A percentile compares a stretch with the other conserved stretches of the same genome.
These are phyloP conservation scores for Glaciozyma antarctica DNA, from an alignment of 768 basidiomycete species.

Conservation along the genomic window DNA sequence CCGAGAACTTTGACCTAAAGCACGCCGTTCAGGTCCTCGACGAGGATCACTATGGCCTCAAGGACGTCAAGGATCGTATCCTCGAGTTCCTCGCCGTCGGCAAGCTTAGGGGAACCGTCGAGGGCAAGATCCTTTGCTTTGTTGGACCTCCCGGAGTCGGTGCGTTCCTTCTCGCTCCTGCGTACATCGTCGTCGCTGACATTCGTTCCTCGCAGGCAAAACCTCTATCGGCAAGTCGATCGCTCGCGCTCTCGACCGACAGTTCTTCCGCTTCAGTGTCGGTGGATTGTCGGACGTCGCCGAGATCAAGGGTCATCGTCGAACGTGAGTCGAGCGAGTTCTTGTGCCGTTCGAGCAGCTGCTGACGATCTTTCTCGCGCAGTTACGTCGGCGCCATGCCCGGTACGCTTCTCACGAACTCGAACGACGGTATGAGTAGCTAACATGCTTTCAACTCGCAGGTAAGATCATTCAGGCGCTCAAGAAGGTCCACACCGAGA, in stretches of 20 bases:
- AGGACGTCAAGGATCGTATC: slow-evolving; percentile 87
- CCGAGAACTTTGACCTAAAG: slow-evolving; percentile 60
- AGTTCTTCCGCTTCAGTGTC: slow-evolving; percentile 95
- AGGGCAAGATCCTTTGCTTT: slow-evolving; percentile 95
- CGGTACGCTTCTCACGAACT: slow-evolving; percentile 4
- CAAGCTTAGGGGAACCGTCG: slow-evolving; percentile 73
- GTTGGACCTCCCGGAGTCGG: slow-evolving; percentile 93
- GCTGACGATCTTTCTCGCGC: slow-evolving; percentile 50
- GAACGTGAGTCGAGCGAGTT: slow-evolving; percentile 65
- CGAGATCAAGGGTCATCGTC: slow-evolving; percentile 94
- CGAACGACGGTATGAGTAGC: not conserved
- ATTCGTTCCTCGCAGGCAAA: slow-evolving; percentile 47
- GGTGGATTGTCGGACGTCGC: slow-evolving; percentile 95
- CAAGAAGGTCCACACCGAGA: slow-evolving; percentile 70
- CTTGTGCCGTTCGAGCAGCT: not conserved
- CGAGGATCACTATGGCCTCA: slow-evolving; percentile 82
- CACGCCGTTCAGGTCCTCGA: slow-evolving; percentile 71
- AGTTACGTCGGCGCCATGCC: slow-evolving; percentile 58
- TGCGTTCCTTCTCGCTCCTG: not conserved
- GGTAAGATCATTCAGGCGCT: slow-evolving; percentile 64
- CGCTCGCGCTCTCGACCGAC: slow-evolving; percentile 73
- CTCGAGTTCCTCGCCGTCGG: slow-evolving; percentile 90
- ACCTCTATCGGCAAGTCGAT: slow-evolving; percentile 94
- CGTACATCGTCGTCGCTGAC: not conserved
- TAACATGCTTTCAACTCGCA: not conserved